Base-by-base conservation (phyloP, 768 basidiomycete species). In the Boletellus ananas region DNA sequence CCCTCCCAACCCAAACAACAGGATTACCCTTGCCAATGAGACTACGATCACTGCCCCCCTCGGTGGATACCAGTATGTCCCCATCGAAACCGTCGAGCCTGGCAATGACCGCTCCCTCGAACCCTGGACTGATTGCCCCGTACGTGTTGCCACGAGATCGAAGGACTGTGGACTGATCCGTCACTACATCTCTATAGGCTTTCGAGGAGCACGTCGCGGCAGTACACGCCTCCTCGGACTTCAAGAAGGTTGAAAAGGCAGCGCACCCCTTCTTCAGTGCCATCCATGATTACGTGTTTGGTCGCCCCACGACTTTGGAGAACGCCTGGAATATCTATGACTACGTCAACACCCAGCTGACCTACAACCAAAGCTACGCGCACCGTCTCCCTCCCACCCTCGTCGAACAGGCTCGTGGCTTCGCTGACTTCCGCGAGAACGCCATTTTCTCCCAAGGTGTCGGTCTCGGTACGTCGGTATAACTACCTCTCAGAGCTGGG, bases 61-160 rank as follows among this genome's bases (percentile, higher is more conserved):
- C 9, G 79, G 80, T 14, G 88, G 89, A 3, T 94, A 92, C 67
- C 89, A 92, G 69, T 94, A 93, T 57, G 79, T 94, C 42, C 87
- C 90, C 1, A 87, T 90, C 27, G 85, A 91, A 73, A 90, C 89
- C n/a, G 85, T 93, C 43, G 88, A 90, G 66, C 86, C 90, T 25
- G 78, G 77, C 46, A 88, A 90, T 56, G 87, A 90, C 65, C 82
- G 87, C 60, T 87, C 87, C 20, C 74, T 93, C 53, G 89, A 94
- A 70, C 84, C 84, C 57, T 93, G 87, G 87, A 82, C 79, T 7
- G 67, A 73, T 54, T 84, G 82, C 60, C 77, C 78, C 1, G 79
- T 81, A 65, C 21, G 72, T 61, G 20, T 17, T 49, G 23, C 41
- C 39, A 45, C 36, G 44, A 43, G 33, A 17, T 33, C 21, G 25